phyloP scores from a whole-genome alignment of 768 basidiomycete genomes.

The Tulasnella sp. region DNA sequence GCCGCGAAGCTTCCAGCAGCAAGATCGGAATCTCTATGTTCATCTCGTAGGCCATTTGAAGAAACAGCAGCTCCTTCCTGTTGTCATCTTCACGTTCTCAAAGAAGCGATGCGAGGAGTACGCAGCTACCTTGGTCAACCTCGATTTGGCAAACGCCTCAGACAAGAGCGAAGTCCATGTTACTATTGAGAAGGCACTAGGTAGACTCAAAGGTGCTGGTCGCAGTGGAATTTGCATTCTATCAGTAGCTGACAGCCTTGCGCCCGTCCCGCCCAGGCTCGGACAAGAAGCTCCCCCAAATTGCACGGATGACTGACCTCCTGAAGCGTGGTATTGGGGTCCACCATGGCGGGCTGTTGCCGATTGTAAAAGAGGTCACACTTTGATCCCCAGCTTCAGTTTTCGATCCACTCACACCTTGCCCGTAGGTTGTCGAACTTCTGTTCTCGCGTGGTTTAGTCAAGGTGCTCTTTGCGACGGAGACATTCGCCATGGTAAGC shows the following conservation, averaged over 20 bases:
- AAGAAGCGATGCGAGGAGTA: slow-evolving; percentile 98
- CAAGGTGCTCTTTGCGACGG: slow-evolving; percentile 95
- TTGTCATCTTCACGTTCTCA: slow-evolving; percentile 94
- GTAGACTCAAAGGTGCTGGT: slow-evolving; percentile 75
- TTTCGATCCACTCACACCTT: neutral
- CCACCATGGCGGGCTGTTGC: slow-evolving; percentile 93
- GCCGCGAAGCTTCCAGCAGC: slow-evolving; percentile 54
- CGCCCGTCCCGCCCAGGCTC: slow-evolving; percentile 53
- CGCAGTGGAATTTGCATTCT: neutral
- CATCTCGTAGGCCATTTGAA: slow-evolving; percentile 82
- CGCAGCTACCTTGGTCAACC: slow-evolving; percentile 80
- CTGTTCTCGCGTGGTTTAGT: slow-evolving; percentile 93
- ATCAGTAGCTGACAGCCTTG: neutral
- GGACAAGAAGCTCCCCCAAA: slow-evolving; percentile 91
- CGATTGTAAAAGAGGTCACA: slow-evolving; percentile 91
- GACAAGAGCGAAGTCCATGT: slow-evolving; percentile 98
- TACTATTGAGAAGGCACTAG: slow-evolving; percentile 85
- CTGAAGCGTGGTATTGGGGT: slow-evolving; percentile 92
- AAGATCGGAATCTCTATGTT: slow-evolving; percentile 90
- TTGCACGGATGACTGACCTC: slow-evolving; percentile 81
- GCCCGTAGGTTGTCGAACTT: slow-evolving; percentile 81
- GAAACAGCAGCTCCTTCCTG: slow-evolving; percentile 83
- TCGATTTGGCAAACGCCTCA: slow-evolving; percentile 79
- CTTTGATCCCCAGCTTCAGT: slow-evolving; percentile 21
- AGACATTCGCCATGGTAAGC: slow-evolving; percentile 95